Conservation (phyloP, 306 rosid species). For the Boehmeria nivea region DNA sequence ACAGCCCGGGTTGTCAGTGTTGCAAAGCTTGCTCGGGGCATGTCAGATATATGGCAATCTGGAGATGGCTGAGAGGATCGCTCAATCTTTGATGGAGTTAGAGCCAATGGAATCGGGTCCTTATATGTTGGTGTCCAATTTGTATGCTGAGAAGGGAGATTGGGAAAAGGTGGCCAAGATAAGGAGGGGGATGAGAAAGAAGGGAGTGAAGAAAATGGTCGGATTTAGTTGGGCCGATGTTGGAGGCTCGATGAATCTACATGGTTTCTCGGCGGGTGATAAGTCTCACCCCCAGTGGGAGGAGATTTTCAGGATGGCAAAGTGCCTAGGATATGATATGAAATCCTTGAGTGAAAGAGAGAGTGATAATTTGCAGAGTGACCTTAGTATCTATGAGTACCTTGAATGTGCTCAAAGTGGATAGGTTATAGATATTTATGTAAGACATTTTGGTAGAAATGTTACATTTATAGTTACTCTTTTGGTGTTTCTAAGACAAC, state of each 20-base stretch:
- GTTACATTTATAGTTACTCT: neutral
- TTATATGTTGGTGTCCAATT: constrained; percentile 64
- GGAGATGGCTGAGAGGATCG: constrained; percentile 66
- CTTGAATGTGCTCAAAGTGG: neutral
- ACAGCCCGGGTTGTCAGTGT: constrained; percentile 54
- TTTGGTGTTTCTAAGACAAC: too few relatives aligned
- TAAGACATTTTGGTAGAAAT: neutral
- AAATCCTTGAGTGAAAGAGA: constrained; percentile 42
- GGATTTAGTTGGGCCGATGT: constrained; percentile 82
- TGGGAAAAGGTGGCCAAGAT: constrained; percentile 80
- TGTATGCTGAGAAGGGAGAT: constrained; percentile 70
- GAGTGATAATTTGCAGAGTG: constrained; percentile 1
- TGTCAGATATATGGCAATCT: constrained; percentile 59
- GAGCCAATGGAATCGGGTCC: constrained; percentile 68
- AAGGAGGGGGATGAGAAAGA: constrained; percentile 68
- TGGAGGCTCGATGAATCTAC: constrained; percentile 51
- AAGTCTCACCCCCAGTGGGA: constrained; percentile 52
- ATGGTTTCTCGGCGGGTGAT: constrained; percentile 79
- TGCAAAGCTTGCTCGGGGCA: constrained; percentile 81
- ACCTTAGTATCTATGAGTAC: neutral
- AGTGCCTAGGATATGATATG: constrained; percentile 58
- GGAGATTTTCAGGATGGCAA: constrained; percentile 57
- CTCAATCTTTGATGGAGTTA: constrained; percentile 43
- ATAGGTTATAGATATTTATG: neutral
- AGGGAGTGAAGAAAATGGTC: constrained; percentile 67